Evolutionary conservation across 192 early-diverging fungal species (phyloP), one percentile per base, ranked within the genome.

Genomic region (Coemansia sp.): DNA sequence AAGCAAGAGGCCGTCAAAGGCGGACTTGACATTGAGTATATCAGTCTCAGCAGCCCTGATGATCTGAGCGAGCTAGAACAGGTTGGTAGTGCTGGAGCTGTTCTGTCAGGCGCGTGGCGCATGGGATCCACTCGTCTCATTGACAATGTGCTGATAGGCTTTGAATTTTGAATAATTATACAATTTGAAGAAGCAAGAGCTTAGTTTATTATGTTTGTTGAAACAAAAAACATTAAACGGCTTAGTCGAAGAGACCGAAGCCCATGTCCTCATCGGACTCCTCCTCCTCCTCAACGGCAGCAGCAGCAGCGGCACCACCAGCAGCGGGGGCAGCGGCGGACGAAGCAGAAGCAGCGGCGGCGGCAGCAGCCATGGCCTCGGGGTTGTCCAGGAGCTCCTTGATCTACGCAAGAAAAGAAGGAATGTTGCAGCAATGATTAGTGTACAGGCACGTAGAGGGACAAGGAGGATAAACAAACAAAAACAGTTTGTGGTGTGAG

Each of bases 361-460:
- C 94, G 68, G 91, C 92, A 41, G 88, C 89, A 64, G 95, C 93
- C 80, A 95, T 89, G 65, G 91, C 91, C 73, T 87, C 85, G 72
- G 95, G 95, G 87, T 98, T 91, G 71, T 89, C 93, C 72, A 98
- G 87, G 86, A 91, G 92, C 78, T 92, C 94, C 90, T 96, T 96
- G 88, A 98, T 90, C 87, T 92, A 81, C 5, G 64, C 15, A 71
- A 36, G 27, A 48, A 41, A 8, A 68, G n/a, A 22, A 24, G 61
- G 22, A 40, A 19, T 56, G 15, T 22, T 22, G 56, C 41, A 61
- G 7, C 56, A 60, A 68, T 19, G 46, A 53, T 61, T 55, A 55
- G 51, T 48, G 19, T 48, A 41, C n/a, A 67, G 4, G 31, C 32
- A 38, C 50, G 41, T 27, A 29, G 42, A 44, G 4, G 19, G 7